Percentiles rank a stretch among this genome's conserved stretches.
phyloP scores from a whole-genome alignment of 495 filamentous ascomycete species.

The Penicillium subrubescens region DNA sequence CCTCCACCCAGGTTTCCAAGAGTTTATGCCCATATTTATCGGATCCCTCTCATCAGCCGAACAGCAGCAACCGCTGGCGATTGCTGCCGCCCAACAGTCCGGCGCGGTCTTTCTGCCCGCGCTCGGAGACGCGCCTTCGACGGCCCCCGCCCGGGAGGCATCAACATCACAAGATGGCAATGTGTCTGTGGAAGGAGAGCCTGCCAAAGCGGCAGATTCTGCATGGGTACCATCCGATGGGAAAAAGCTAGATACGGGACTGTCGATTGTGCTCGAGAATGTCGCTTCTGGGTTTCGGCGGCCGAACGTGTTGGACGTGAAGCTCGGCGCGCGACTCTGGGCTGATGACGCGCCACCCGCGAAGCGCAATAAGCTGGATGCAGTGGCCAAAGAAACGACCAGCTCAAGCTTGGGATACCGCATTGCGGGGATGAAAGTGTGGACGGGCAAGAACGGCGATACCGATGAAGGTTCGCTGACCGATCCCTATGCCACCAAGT shows the following conservation, averaged over 20 bases:
- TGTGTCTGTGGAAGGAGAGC: conserved; percentile 8
- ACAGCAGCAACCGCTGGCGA: conserved; percentile 50
- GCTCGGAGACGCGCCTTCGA: conserved; percentile 16
- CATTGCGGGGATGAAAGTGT: conserved; percentile 93
- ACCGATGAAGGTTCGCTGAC: conserved; percentile 41
- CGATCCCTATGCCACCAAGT: conserved; percentile 44
- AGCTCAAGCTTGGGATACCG: conserved; percentile 80
- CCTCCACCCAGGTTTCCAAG: conserved; percentile 68
- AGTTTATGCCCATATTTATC: conserved; percentile 82
- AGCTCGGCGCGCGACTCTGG: conserved; percentile 85
- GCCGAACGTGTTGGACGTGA: conserved; percentile 94
- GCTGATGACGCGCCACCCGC: conserved; percentile 75
- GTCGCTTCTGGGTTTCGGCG: conserved; percentile 76
- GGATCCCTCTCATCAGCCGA: conserved; percentile 67
- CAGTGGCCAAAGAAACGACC: conserved; percentile 77
- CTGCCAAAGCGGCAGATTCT: conserved; percentile 26
- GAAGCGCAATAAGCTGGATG: conserved; percentile 79
- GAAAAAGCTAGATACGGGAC: conserved; percentile 67
- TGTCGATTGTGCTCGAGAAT: conserved; percentile 86
- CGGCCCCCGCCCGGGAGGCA: conserved; percentile 4
- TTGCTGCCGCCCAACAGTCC: conserved; percentile 44
- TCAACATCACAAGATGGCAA: conserved; percentile 10
- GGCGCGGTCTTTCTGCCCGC: conserved; percentile 43
- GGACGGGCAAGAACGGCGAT: conserved; percentile 62
- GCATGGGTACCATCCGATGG: conserved; percentile 52